Evolutionary conservation across 768 basidiomycete genomes (phyloP), one percentile per base, ranked within the genome.

Genomic region (Asterophora lycoperdoides): DNA sequence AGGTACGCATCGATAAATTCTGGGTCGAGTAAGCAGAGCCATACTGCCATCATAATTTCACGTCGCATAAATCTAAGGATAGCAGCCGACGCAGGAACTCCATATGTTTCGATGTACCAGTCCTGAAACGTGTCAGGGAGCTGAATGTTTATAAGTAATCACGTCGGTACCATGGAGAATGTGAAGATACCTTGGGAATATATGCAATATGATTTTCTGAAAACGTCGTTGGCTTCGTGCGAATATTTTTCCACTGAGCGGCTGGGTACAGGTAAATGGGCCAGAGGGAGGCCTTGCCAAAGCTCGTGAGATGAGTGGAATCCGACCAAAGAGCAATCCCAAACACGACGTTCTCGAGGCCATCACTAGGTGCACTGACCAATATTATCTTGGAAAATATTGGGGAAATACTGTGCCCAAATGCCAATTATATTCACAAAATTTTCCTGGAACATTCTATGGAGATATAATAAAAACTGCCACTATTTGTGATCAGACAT

Each of bases 1-100:
- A 40, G 13, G 20, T 57, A 66, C 0, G 61, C 66, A 17, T 63
- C 19, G 6, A 63, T 23, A 49, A 65, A 65, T 11, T 66, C 58
- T 4, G 52, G 50, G 38, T 59, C 56, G n/a, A 68, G 49, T 3
- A 66, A 23, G 8, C 64, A 37, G 13, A 46, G 38, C 65, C 64
- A 68, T 13, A 60, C 36, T 5, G 36, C 61, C 40, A 70, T 68
- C 32, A 68, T 54, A 1, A 70, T 51, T 35, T 71, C 68, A 0
- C 61, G 61, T 8, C 55, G 44, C 37, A 66, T 64, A 46, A 72
- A 68, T 0, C 61, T 56, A 5, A 29, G 10, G 6, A 10, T 29
- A 5, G 29, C 29, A 5, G 29, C 29, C 5, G 29, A 29, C 10
- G 29, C 29, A 29, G 2, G 10, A n/a, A n/a, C 10, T 5, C 20